Base-by-base conservation (phyloP, 306 rosid species). In the Rosa chinensis region DNA sequence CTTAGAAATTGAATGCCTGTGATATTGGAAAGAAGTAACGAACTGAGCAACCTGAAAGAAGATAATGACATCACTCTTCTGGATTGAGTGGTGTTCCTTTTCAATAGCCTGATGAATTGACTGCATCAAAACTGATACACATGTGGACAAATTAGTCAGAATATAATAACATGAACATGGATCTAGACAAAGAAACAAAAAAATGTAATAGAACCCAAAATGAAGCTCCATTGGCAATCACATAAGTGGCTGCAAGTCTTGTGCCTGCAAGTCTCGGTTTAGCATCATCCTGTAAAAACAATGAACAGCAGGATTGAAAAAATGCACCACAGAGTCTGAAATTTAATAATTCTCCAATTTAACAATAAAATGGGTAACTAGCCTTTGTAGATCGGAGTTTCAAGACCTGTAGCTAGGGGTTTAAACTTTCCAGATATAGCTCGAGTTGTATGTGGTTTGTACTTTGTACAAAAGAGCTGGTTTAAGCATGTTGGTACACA, bases 201-300 rank as follows among this genome's bases (percentile, higher is more conserved):
- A 75, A 45, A 43, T 63, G 45, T 28, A 55, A 44, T 43, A 61
- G 49, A 11, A 72, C 14, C 9, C 17, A 63, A n/a, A n/a, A n/a
- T n/a, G n/a, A n/a, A n/a, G 84, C 99, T 79, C 92, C 92, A 71
- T 95, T 93, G 48, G 97, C 97, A 85, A 93, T 85, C 43, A 89
- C 94, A 40, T 95, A 95, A 20, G 97, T 89, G 70, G 99, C 98
- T 49, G 98, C 99, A 74, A 95, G 98, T 86, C 99, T 93, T 28
- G 89, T 79, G 78, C 91, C 88, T 0, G 82, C 39, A 83, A 80
- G 87, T 87, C 98, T 88, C 18, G 83, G 80, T 82, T 89, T 93
- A 55, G 96, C 99, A 11, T 76, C 92, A 89, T 91, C 85, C 63
- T 32, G 69, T 47, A 70, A 42, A 73, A 59, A 77, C 73, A 77